Conservation (phyloP, 2,329 filamentous ascomycete genomes). For the Talaromyces sp. region DNA sequence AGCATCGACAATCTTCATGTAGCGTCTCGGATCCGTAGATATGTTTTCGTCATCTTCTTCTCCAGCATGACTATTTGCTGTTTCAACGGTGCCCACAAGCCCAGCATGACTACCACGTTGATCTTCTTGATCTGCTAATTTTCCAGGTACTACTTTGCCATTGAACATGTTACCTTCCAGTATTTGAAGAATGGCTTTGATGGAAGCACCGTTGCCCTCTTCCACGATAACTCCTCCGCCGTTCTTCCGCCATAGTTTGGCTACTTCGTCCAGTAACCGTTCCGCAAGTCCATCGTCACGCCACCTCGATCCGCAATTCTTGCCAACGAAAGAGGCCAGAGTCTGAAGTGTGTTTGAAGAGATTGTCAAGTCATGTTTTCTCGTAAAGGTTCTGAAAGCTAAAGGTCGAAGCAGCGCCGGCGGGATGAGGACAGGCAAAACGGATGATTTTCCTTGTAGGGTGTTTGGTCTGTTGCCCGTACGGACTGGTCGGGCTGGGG, state of each 20-base stretch:
- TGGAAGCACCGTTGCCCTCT: slow-evolving; percentile 61
- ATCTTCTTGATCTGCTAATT: slow-evolving; percentile 38
- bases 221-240: slow-evolving; percentile 90
- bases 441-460: slow-evolving; percentile 41
- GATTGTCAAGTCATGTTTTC: slow-evolving; percentile 92
- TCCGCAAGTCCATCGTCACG: slow-evolving; percentile 92
- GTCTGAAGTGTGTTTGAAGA: slow-evolving; percentile 81
- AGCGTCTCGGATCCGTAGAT: slow-evolving; percentile 69
- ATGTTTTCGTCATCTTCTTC: slow-evolving; percentile 57
- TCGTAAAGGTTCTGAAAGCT: slow-evolving; percentile 93
- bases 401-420: slow-evolving; percentile 82
- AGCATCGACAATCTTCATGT: slow-evolving; percentile 78
- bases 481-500: slow-evolving; percentile 71
- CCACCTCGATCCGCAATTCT: slow-evolving; percentile 94
- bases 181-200: slow-evolving; percentile 78
- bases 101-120: slow-evolving; percentile 41
- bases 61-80: slow-evolving; percentile 6
- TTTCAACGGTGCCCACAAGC: slow-evolving; percentile 24
- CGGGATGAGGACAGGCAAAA: slow-evolving; percentile 85
- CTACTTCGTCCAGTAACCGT: slow-evolving; percentile 85
- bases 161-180: slow-evolving; percentile 86
- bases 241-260: slow-evolving; percentile 84
- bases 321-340: slow-evolving; percentile 83
- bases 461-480: slow-evolving; percentile 18
- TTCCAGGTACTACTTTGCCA: slow-evolving; percentile 56